A percentile compares a stretch with the other conserved stretches of the same genome.
Evolutionary conservation across 805 yeast species (phyloP).

Genomic region (Nakazawaea wyomingensis): DNA sequence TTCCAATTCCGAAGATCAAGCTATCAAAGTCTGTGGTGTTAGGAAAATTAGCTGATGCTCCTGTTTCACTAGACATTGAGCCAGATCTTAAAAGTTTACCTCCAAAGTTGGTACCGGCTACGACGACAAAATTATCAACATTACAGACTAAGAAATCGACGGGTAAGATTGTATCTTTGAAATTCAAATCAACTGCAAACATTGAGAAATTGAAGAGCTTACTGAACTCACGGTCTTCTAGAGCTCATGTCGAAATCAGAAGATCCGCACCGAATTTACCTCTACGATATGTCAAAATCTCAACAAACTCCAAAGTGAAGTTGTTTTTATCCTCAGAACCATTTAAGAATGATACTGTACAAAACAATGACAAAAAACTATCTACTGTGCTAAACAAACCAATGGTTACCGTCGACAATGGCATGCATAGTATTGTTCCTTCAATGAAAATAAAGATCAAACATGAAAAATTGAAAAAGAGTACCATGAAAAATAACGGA

Average conservation of each 20-base stretch:
- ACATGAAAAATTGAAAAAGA: not conserved
- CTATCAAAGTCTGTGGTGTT: not conserved
- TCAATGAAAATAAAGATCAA: not conserved
- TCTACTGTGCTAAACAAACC: not conserved
- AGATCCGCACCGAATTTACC: conserved; percentile 17
- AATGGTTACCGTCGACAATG: not conserved
- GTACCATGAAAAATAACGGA: too few relatives aligned
- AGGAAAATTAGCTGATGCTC: not conserved
- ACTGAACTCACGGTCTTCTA: not conserved
- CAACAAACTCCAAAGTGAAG: conserved; percentile 18
- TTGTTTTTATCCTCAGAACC: conserved; percentile 24
- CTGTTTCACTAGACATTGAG: not conserved
- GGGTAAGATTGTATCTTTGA: not conserved
- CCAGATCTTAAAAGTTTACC: not conserved
- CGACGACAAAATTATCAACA: conserved; percentile 5
- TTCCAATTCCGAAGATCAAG: conserved; percentile 3
- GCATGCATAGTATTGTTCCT: not conserved
- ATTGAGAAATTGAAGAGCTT: not conserved
- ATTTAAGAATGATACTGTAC: conserved; percentile 12
- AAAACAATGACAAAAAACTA: not conserved
- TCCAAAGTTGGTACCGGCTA: not conserved
- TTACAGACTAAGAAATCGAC: too few relatives aligned
- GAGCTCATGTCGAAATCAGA: conserved; percentile 15
- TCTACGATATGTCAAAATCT: conserved; percentile 32
- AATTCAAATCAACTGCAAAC: not conserved